Evolutionary conservation across 768 basidiomycete species (phyloP), one percentile per base, ranked within the genome.

Genomic region (Tricholoma saponaceum): DNA sequence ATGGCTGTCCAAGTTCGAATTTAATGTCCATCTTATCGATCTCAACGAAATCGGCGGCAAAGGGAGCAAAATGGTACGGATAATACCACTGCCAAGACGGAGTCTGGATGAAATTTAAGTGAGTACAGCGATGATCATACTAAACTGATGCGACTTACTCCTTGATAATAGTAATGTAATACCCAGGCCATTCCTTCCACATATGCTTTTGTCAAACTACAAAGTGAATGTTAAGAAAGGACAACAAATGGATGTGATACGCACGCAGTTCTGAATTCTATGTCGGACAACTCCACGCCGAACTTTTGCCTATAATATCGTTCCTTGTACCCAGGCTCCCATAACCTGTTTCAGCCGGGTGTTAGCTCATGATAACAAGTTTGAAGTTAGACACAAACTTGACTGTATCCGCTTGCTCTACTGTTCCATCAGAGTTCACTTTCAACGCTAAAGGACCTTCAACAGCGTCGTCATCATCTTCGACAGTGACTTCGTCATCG

Each of bases 21-120:
- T 77, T 72, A 68, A 98, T 85, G 35, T 92, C 76, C 83, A 95
- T 85, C 61, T 85, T 79, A 33, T 80, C 82, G 49, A 96, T 77
- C 46, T 90, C 86, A 56, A 83, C 81, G 63, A 98, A 98, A 71
- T 99, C 97, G 59, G 88, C 87, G 7, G 97, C 97, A 70, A 99
- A 99, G 0, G 97, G 97, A 12, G 97, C 93, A 70, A 97, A 99
- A 72, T 99, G 97, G 66, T 90, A 95, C 1, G 97, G 97, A 70
- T 98, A 98, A 74, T 89, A 99, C 97, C 97, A 99, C 67, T 95
- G 86, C 96, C 96, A 98, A 2, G 95, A 97, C 3, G 92, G 90
- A 7, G 91, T 85, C 92, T 89, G 37, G 57, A 51, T 66, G 66
- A n/a, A 9, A 32, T 52, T 50, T 10, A 50, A 30, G 16, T 50